Percentiles rank a stretch among this genome's conserved stretches.
phyloP scores from a whole-genome alignment of 2,329 filamentous ascomycete species.

The Sporothrix brasiliensis region DNA sequence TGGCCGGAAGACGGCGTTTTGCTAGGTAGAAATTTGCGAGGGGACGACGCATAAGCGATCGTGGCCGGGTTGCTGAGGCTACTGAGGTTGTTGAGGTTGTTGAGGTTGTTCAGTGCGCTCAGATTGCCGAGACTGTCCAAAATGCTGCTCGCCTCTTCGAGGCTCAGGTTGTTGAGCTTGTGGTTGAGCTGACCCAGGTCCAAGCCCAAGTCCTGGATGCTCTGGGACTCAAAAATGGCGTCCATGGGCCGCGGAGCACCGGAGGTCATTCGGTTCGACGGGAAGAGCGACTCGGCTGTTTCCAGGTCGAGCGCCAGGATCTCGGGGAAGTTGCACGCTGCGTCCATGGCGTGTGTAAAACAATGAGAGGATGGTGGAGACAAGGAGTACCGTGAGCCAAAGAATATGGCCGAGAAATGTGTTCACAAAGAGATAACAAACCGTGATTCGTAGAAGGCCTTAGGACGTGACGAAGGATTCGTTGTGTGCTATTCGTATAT shows the following conservation, averaged over 20 bases:
- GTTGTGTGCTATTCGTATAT: not conserved
- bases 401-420: not conserved
- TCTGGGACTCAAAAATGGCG: constrained; percentile 28
- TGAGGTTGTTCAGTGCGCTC: constrained; percentile 11
- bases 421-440: not conserved
- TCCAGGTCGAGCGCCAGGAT: constrained; percentile 59
- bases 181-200: constrained; percentile 3
- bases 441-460: not conserved
- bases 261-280: constrained; percentile 56
- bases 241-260: constrained; percentile 46
- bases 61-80: constrained; percentile 1
- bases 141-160: constrained; percentile 8
- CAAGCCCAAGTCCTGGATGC: constrained; percentile 20
- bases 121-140: constrained; percentile 12
- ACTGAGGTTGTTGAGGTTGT: constrained; percentile 1
- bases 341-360: constrained; percentile 34
- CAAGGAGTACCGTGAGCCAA: not conserved
- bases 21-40: not conserved
- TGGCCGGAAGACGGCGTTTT: not conserved
- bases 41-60: not conserved
- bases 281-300: constrained; percentile 52
- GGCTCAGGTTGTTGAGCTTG: not conserved
- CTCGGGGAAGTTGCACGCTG: constrained; percentile 57
- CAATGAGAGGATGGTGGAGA: not conserved
- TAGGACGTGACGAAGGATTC: not conserved